These are phyloP conservation scores for Obba rivulosa DNA, from an alignment of 768 basidiomycete genomes.

Conservation along the genomic window DNA sequence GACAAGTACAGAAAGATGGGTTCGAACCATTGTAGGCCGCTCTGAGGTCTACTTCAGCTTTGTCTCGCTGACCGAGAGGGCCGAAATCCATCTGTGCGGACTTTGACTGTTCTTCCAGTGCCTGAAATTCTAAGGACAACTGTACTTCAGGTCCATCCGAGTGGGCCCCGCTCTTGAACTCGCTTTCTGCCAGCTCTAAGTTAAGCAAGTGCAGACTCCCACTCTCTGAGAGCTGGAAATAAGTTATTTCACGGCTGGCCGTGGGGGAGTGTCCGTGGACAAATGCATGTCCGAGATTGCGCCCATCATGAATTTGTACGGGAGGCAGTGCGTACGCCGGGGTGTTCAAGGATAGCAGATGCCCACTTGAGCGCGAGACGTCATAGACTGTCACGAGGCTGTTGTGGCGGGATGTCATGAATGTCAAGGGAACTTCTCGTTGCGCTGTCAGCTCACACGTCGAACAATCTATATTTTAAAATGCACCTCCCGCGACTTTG, in stretches of 20 bases:
- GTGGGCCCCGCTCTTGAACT: no score
- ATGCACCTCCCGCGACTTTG: no score
- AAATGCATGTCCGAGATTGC: constrained; percentile 28
- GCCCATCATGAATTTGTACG: constrained; percentile 18
- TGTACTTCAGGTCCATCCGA: no score
- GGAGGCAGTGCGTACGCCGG: constrained; percentile 41
- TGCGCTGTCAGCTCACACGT: neutral
- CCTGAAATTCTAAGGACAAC: constrained; percentile 37
- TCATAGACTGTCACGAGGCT: constrained; percentile 61
- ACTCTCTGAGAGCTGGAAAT: constrained; percentile 44
- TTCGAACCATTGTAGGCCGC: constrained; percentile 51
- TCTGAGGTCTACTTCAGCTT: constrained; percentile 43
- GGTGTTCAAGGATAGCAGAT: constrained; percentile 39
- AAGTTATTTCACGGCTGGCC: constrained; percentile 22
- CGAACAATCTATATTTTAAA: neutral
- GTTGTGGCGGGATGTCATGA: constrained; percentile 58
- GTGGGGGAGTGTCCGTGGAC: constrained; percentile 23
- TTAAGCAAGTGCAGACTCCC: constrained; percentile 44
- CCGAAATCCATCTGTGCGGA: constrained; percentile 33
- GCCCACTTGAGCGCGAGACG: constrained; percentile 37
- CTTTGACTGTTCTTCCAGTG: constrained; percentile 26
- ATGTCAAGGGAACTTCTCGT: constrained; percentile 40
- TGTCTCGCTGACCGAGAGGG: constrained; percentile 40
- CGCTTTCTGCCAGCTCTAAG: constrained; percentile 18
- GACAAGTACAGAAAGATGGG: constrained; percentile 2